Conservation (phyloP, 495 filamentous ascomycete species). For the Trichoderma erinaceum region DNA sequence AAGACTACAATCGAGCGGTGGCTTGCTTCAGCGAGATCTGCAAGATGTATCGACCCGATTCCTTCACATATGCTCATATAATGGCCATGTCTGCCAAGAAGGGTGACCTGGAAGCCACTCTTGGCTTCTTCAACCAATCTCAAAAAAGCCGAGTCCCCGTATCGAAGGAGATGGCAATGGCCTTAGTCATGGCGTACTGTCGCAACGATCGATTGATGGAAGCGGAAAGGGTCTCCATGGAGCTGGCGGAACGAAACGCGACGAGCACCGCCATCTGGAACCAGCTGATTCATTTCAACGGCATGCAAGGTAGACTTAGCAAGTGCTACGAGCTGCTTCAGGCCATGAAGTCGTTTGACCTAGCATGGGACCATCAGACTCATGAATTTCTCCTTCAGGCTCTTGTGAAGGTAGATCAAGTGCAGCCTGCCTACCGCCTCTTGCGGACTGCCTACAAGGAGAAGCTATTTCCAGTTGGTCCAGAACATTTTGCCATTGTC, state of each 20-base stretch:
- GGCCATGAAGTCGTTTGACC: conserved; percentile 50
- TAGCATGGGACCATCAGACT: conserved; percentile 63
- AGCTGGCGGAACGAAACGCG: not conserved
- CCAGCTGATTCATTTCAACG: conserved; percentile 60
- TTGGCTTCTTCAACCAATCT: conserved; percentile 56
- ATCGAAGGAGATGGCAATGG: conserved; percentile 28
- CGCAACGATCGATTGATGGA: conserved; percentile 50
- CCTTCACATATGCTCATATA: conserved; percentile 60
- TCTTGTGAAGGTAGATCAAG: conserved; percentile 53
- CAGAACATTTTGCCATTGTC: conserved; percentile 70
- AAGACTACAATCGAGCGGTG: conserved; percentile 59
- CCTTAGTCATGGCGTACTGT: conserved; percentile 65
- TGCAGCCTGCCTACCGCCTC: conserved; percentile 60
- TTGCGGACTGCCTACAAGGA: conserved; percentile 54
- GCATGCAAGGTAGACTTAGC: conserved; percentile 55
- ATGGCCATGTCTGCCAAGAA: conserved; percentile 64
- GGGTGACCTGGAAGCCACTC: conserved; percentile 65
- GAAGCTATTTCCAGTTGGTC: conserved; percentile 50
- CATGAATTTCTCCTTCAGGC: conserved; percentile 69
- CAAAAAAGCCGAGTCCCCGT: conserved; percentile 34
- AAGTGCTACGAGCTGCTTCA: conserved; percentile 54
- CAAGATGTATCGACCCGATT: conserved; percentile 42
- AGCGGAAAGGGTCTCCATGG: conserved; percentile 54
- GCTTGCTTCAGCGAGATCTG: conserved; percentile 53
- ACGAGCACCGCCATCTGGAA: conserved; percentile 58